A percentile compares a stretch with the other conserved stretches of the same genome.
These are phyloP conservation scores for Drechslerella stenobrocha DNA, from an alignment of 2,329 filamentous ascomycete genomes.

Conservation along the genomic window DNA sequence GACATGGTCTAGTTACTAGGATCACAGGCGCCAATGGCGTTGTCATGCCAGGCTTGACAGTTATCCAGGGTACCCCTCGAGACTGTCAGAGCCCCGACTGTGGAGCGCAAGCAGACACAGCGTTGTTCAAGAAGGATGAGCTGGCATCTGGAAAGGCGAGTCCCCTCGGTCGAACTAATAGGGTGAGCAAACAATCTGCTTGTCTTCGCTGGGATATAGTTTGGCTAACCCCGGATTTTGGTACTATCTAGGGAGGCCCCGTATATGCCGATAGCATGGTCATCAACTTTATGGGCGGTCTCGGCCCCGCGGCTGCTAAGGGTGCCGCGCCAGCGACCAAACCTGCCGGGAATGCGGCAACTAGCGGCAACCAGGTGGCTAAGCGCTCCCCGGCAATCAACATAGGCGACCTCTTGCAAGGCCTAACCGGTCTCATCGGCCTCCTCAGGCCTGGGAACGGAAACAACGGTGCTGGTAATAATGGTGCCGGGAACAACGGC, in stretches of 20 bases:
- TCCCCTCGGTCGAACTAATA: slow-evolving; percentile 60
- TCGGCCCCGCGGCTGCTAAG: slow-evolving; percentile 20
- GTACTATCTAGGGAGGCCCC: slow-evolving; percentile 58
- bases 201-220: neutral
- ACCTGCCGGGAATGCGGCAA: slow-evolving; percentile 42
- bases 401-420: neutral
- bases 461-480: no score
- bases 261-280: slow-evolving; percentile 65
- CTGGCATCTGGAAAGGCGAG: slow-evolving; percentile 62
- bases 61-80: slow-evolving; percentile 68
- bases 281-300: slow-evolving; percentile 63
- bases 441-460: neutral
- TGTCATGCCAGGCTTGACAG: slow-evolving; percentile 65
- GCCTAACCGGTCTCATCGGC: neutral
- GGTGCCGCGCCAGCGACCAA: slow-evolving; percentile 50
- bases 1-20: slow-evolving; percentile 63
- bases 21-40: slow-evolving; percentile 66
- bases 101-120: slow-evolving; percentile 68
- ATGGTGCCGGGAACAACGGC: no score
- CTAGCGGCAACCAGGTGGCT: neutral
- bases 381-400: neutral
- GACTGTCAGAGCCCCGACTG: slow-evolving; percentile 66
- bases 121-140: slow-evolving; percentile 68
- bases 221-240: slow-evolving; percentile 55
- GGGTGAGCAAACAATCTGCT: neutral